A percentile compares a stretch with the other conserved stretches of the same genome.
These are phyloP conservation scores for Rauvolfia tetraphylla DNA, from an alignment of 257 asterid species.

Conservation along the genomic window DNA sequence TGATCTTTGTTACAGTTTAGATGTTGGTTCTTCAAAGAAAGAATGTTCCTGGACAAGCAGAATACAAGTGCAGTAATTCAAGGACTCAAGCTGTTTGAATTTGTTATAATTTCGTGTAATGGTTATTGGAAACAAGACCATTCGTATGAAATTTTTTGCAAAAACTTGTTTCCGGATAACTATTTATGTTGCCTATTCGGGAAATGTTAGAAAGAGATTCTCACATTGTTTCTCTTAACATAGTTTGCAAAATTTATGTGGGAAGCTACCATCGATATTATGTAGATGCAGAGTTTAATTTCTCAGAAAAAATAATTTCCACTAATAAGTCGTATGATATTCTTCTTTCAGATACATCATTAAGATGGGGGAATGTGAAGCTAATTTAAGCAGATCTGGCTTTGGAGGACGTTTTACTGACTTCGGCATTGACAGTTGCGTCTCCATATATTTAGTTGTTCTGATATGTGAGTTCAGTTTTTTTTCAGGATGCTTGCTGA, in stretches of 20 bases:
- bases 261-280: neutral
- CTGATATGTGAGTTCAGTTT: neutral
- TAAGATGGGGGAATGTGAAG: neutral
- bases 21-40: neutral
- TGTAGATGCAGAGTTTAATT: neutral
- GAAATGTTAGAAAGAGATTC: neutral
- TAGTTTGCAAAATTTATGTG: neutral
- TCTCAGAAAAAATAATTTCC: neutral
- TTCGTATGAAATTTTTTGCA: neutral
- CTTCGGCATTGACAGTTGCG: neutral
- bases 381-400: neutral
- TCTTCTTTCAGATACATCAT: neutral
- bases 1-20: neutral
- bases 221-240: neutral
- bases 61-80: neutral
- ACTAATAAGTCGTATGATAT: neutral
- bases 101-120: neutral
- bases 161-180: neutral
- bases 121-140: neutral
- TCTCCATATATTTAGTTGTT: neutral
- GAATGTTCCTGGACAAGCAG: neutral
- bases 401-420: conserved; percentile 9
- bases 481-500: conserved; percentile 44
- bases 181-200: neutral
- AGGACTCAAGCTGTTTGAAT: neutral